These are phyloP conservation scores for Aureobasidium zeae DNA, from an alignment of 2,329 filamentous ascomycete genomes.

Conservation along the genomic window DNA sequence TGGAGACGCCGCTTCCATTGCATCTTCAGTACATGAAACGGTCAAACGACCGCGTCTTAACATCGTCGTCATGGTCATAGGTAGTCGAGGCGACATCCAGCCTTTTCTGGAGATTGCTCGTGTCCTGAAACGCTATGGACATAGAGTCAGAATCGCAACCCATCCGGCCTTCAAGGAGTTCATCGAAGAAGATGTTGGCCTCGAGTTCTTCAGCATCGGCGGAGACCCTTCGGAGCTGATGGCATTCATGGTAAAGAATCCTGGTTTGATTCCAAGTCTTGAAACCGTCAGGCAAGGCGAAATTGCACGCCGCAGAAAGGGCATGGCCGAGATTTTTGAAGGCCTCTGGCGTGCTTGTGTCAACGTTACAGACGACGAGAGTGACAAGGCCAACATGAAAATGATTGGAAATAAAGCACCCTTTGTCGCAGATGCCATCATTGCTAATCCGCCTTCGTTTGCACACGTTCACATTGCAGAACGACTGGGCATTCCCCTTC, in stretches of 20 bases:
- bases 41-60: conserved; percentile 49
- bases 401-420: conserved; percentile 53
- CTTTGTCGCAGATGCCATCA: conserved; percentile 70
- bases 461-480: conserved; percentile 74
- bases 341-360: conserved; percentile 75
- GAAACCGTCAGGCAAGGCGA: conserved; percentile 66
- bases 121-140: conserved; percentile 61
- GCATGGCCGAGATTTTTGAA: conserved; percentile 75
- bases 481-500: conserved; percentile 64
- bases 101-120: conserved; percentile 69
- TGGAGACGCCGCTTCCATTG: conserved; percentile 20
- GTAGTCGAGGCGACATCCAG: conserved; percentile 69
- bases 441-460: conserved; percentile 72
- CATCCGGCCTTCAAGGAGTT: conserved; percentile 71
- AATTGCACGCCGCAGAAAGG: conserved; percentile 54
- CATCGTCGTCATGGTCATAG: conserved; percentile 77
- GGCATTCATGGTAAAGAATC: conserved; percentile 85
- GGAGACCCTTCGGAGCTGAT: conserved; percentile 73
- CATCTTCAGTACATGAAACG: conserved; percentile 22
- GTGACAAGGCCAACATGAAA: conserved; percentile 47
- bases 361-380: conserved; percentile 61
- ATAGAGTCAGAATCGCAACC: conserved; percentile 68
- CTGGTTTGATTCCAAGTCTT: conserved; percentile 63
- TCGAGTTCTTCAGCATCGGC: conserved; percentile 74
- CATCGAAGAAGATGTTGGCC: conserved; percentile 58